A percentile compares a stretch with the other conserved stretches of the same genome.
Conservation (phyloP, 192 early-diverging fungal species). For the Backusella mclennaniae region DNA sequence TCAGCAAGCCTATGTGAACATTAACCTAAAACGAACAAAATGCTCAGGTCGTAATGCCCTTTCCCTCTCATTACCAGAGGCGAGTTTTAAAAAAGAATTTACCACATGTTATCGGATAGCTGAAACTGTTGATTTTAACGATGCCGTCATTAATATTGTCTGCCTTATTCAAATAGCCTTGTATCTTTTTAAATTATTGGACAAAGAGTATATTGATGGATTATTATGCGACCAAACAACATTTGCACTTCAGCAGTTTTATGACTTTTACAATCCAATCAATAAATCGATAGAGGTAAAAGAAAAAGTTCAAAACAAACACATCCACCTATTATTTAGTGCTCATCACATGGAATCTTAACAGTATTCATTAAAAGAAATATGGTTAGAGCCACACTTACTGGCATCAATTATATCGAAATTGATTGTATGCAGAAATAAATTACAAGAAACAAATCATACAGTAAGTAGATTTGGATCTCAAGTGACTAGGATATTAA, state of each 20-base stretch:
- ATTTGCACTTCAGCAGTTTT: slow-evolving; percentile 38
- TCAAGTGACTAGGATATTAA: neutral
- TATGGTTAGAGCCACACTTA: slow-evolving; percentile 46
- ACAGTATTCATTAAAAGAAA: slow-evolving; percentile 29
- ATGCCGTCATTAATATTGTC: slow-evolving; percentile 48
- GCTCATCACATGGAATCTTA: neutral
- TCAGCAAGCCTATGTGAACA: slow-evolving; percentile 47
- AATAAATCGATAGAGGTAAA: slow-evolving; percentile 12
- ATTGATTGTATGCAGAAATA: slow-evolving; percentile 40
- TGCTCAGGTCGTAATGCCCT: slow-evolving; percentile 52
- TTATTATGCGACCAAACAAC: slow-evolving; percentile 49
- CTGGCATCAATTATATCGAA: slow-evolving; percentile 48
- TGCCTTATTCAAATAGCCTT: slow-evolving; percentile 44
- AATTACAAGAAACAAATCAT: slow-evolving; percentile 42
- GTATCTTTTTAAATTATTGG: slow-evolving; percentile 41
- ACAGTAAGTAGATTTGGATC: slow-evolving; percentile 29
- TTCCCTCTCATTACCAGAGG: slow-evolving; percentile 39
- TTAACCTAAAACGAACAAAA: slow-evolving; percentile 47
- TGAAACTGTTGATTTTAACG: slow-evolving; percentile 43
- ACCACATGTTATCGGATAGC: slow-evolving; percentile 46
- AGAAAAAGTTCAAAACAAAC: neutral
- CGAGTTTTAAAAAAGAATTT: slow-evolving; percentile 48
- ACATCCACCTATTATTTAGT: neutral
- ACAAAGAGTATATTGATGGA: slow-evolving; percentile 45
- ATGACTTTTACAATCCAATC: slow-evolving; percentile 39